Conservation (phyloP, 1,139 yeast species). For the Taphrina pruni region DNA sequence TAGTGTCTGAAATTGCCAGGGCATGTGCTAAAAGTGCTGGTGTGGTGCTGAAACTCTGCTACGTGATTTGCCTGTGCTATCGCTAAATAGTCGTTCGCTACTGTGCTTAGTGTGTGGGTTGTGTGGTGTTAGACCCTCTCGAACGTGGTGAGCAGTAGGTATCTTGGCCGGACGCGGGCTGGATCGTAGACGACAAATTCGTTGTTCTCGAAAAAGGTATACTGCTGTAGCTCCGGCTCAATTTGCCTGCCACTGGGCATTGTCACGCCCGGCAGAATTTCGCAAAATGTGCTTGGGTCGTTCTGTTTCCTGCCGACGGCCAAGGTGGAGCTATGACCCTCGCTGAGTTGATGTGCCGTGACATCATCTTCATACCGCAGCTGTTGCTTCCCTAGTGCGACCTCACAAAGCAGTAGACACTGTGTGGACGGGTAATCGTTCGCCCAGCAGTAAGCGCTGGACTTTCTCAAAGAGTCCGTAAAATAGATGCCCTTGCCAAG, state of each 20-base stretch:
- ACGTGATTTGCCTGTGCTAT: not conserved
- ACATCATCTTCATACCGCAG: slow-evolving; percentile 23
- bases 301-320: slow-evolving; percentile 31
- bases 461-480: slow-evolving; percentile 22
- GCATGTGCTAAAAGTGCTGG: not conserved
- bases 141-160: slow-evolving; percentile 22
- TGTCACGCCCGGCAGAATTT: slow-evolving; percentile 11
- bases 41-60: not conserved
- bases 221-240: slow-evolving; percentile 1
- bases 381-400: slow-evolving; percentile 23
- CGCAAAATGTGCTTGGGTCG: slow-evolving; percentile 5
- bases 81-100: not conserved
- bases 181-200: slow-evolving; percentile 35
- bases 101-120: no score
- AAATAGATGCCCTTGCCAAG: slow-evolving; percentile 37
- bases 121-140: not conserved
- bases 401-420: slow-evolving; percentile 33
- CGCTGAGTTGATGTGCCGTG: slow-evolving; percentile 3
- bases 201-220: slow-evolving; percentile 17
- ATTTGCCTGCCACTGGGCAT: slow-evolving; percentile 20
- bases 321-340: slow-evolving; percentile 14
- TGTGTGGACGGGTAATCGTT: slow-evolving; percentile 14
- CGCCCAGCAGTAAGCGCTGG: slow-evolving; percentile 28
- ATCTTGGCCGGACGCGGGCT: slow-evolving; percentile 24
- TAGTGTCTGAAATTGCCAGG: no score